Conservation (phyloP, 345 rosid genomes). For the Populus deltoides region DNA sequence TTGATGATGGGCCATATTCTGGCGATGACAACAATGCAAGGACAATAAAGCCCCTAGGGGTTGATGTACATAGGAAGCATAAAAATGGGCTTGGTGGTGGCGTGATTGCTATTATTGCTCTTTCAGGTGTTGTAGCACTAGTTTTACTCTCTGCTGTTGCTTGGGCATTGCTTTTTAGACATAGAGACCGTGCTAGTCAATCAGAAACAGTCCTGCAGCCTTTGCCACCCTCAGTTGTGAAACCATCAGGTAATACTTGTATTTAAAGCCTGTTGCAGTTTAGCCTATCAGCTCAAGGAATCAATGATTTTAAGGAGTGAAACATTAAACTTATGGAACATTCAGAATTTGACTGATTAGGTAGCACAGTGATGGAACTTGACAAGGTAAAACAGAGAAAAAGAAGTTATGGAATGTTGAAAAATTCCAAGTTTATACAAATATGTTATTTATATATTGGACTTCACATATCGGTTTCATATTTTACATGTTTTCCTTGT, state of each 20-base stretch:
- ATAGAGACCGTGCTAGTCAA: constrained; percentile 35
- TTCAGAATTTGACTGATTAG: constrained; percentile 1
- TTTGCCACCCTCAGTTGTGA: constrained; percentile 47
- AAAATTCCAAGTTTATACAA: neutral
- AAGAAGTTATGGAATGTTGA: neutral
- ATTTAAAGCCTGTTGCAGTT: neutral
- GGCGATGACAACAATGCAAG: constrained; percentile 53
- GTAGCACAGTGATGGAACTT: constrained; percentile 3
- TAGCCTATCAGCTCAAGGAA: neutral
- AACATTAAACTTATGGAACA: neutral
- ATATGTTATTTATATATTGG: neutral
- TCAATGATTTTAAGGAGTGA: neutral
- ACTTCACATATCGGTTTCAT: neutral
- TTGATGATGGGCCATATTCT: constrained; percentile 64
- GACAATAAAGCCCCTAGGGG: constrained; percentile 79
- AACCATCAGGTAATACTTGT: constrained; percentile 64
- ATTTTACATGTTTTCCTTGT: neutral
- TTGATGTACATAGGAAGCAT: constrained; percentile 56
- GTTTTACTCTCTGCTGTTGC: constrained; percentile 52
- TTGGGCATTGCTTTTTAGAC: constrained; percentile 61
- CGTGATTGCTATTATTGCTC: constrained; percentile 58
- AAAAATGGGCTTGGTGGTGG: constrained; percentile 54
- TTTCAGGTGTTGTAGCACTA: constrained; percentile 60
- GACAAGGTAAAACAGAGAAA: neutral
- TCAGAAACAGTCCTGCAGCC: constrained; percentile 40